Conservation (phyloP, 1,284 basidiomycete genomes). For the Trichosporon sp. region DNA sequence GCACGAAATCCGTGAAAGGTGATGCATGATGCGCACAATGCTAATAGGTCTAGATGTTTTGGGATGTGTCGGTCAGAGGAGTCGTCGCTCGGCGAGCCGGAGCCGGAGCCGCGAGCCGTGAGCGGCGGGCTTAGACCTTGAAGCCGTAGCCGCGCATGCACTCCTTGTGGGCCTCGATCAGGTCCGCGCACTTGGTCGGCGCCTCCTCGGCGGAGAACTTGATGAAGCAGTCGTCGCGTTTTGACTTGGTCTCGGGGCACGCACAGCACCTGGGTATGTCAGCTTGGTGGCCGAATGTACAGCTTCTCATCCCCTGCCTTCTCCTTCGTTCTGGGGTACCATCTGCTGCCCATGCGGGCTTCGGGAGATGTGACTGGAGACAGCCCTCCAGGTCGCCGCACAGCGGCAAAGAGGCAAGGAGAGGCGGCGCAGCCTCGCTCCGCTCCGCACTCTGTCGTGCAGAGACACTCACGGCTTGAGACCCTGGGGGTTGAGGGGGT, state of each 20-base stretch:
- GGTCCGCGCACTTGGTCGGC: constrained; percentile 69
- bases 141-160: constrained; percentile 90
- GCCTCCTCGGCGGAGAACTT: constrained; percentile 65
- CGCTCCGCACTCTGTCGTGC: neutral
- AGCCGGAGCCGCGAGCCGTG: too few relatives aligned
- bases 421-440: neutral
- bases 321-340: neutral
- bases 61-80: neutral
- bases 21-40: constrained; percentile 13
- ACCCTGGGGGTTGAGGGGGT: constrained; percentile 82
- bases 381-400: neutral
- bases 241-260: constrained; percentile 87
- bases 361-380: too few relatives aligned
- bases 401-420: neutral
- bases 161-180: constrained; percentile 72
- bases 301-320: too few relatives aligned
- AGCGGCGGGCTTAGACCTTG: constrained; percentile 60
- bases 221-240: constrained; percentile 90
- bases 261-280: constrained; percentile 73
- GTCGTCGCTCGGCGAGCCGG: neutral
- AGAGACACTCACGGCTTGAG: constrained; percentile 72
- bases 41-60: neutral
- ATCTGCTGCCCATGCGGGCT: too few relatives aligned
- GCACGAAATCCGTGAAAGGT: constrained; percentile 7
- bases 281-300: too few relatives aligned